phyloP scores from a whole-genome alignment of 257 asterid genomes.

The Echites panduratus region DNA sequence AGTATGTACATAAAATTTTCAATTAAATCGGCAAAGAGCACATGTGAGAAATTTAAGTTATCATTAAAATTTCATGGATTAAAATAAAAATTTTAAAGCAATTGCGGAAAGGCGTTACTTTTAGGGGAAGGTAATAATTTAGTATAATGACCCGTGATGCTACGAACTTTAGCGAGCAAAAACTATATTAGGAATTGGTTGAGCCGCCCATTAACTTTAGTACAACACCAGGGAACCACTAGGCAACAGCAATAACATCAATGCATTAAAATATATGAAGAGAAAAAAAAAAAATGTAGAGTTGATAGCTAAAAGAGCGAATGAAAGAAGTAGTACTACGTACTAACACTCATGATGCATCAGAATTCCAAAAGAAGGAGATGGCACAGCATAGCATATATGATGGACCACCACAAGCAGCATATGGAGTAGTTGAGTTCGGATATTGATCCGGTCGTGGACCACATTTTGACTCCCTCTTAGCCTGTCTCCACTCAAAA shows the following conservation, averaged over 20 bases:
- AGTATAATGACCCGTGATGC: not conserved
- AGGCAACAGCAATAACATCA: not conserved
- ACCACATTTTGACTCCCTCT: not conserved
- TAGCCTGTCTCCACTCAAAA: not conserved
- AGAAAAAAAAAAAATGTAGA: not conserved
- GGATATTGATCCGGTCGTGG: not conserved
- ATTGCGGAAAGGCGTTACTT: too few relatives aligned
- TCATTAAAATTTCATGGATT: too few relatives aligned
- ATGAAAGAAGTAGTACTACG: not conserved
- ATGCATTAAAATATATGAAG: not conserved
- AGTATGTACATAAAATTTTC: too few relatives aligned
- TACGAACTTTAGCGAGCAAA: not conserved
- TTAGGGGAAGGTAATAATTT: too few relatives aligned
- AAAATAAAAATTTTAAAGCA: too few relatives aligned
- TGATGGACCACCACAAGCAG: conserved; percentile 10
- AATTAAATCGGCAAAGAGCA: too few relatives aligned
- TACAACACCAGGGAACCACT: conserved; percentile 3
- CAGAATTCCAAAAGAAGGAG: not conserved
- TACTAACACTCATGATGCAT: not conserved
- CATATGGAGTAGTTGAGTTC: not conserved
- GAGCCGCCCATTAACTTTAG: not conserved
- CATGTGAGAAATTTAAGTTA: too few relatives aligned
- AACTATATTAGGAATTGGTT: not conserved
- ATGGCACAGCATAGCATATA: not conserved
- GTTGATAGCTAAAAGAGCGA: not conserved